phyloP scores from a whole-genome alignment of 1,284 basidiomycete genomes.

The Binderoboletus segoi region DNA sequence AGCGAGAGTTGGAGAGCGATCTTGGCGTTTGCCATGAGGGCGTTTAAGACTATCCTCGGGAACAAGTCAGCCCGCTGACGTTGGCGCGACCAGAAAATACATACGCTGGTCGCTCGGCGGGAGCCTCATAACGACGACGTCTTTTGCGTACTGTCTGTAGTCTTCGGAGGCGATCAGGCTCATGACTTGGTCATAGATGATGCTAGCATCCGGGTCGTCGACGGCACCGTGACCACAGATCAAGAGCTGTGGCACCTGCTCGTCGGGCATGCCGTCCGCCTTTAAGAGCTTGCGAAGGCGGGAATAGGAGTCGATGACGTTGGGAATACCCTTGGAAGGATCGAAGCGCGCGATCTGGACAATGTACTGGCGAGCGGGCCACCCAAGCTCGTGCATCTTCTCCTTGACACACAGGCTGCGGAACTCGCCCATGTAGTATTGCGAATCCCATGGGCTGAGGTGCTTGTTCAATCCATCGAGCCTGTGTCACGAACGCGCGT shows the following conservation, averaged over 20 bases:
- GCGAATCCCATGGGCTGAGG: constrained; percentile 70
- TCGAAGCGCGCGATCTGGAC: constrained; percentile 88
- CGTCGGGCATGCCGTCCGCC: constrained; percentile 45
- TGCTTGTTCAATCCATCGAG: constrained; percentile 90
- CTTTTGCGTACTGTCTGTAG: constrained; percentile 61
- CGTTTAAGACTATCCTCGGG: constrained; percentile 64
- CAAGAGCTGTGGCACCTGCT: constrained; percentile 77
- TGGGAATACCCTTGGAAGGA: constrained; percentile 73
- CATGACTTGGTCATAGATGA: constrained; percentile 81
- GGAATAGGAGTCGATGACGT: constrained; percentile 81
- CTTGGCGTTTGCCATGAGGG: constrained; percentile 74
- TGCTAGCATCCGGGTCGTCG: constrained; percentile 82
- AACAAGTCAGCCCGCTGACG: constrained; percentile 4
- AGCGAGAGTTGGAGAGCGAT: constrained; percentile 78
- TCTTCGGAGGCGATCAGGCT: constrained; percentile 54
- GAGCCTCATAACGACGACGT: constrained; percentile 78
- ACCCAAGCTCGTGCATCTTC: constrained; percentile 75
- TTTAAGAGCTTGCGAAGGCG: constrained; percentile 70
- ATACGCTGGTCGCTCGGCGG: constrained; percentile 79
- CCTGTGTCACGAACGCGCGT: constrained; percentile 41
- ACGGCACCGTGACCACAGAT: constrained; percentile 88
- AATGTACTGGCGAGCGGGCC: constrained; percentile 80
- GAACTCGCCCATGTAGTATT: constrained; percentile 85
- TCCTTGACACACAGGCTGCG: constrained; percentile 71
- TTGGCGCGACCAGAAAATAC: constrained; percentile 29